Base-by-base conservation (phyloP, 164 flowering plant species). In the Stephania cephalantha region DNA sequence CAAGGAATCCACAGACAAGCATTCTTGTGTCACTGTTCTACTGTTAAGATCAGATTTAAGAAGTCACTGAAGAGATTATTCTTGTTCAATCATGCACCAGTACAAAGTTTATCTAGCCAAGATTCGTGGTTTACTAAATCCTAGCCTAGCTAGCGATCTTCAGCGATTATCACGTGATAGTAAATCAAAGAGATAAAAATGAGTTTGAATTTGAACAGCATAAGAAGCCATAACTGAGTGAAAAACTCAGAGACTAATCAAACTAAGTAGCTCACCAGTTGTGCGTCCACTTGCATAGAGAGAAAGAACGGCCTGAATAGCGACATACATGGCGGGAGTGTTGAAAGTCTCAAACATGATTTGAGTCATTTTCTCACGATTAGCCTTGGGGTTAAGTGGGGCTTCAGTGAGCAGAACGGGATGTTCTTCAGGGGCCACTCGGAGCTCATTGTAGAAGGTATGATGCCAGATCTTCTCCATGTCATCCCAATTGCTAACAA, bases 401-500 rank as follows among this genome's bases (percentile, higher is more conserved):
- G 93, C 91, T 75, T 89, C 93, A 1, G 93, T 89, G 64, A 89
- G 88, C 52, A 90, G 91, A 79, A 90, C 88, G 1, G 93, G 93
- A 69, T 90, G 93, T 68, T 90, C 93, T 74, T 90, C 93, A 13
- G 93, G 93, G 20, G 93, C 93, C 72, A 90, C 93, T 72, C 91
- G 94, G 1, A 90, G 91, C 81, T 90, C 94, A 78, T 90, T 90
- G 84, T 90, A 90, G 81, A 90, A 90, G 42, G 93, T 90, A 78
- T 89, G 93, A 85, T 89, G 93, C 91, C 91, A 87, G 50, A 88
- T 89, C 81, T 89, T 89, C 81, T 89, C 93, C 93, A 88, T 90
- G 79, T 90, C 94, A 83, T 90, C 94, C 94, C 94, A 90, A 72
- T 90, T 90, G 83, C 84, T 90, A 64, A 90, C 94, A 77, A 89